A percentile compares a stretch with the other conserved stretches of the same genome.
These are phyloP conservation scores for Adiantum capillusveneris DNA, from an alignment of 75 land plant genomes.

Conservation along the genomic window DNA sequence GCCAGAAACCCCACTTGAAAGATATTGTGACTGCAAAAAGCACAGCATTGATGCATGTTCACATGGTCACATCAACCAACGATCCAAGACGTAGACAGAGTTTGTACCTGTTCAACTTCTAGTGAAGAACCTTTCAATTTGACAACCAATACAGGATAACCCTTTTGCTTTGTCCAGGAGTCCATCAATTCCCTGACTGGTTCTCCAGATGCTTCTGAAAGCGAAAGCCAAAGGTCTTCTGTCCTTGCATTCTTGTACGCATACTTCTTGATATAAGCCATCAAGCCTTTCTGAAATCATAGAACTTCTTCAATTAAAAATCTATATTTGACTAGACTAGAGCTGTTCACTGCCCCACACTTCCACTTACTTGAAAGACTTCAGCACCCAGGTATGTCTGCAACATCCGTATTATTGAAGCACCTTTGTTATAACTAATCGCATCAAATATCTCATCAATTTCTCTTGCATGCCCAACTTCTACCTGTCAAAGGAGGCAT, in stretches of 20 bases:
- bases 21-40: conserved; percentile 57
- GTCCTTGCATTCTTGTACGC: conserved; percentile 88
- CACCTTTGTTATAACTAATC: conserved; percentile 92
- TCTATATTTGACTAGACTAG: not conserved
- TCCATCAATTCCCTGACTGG: conserved; percentile 82
- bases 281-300: conserved; percentile 57
- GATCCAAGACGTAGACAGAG: not conserved
- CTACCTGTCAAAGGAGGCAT: conserved; percentile 42
- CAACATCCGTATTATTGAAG: conserved; percentile 91
- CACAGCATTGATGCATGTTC: not conserved
- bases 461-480: conserved; percentile 72
- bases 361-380: conserved; percentile 61
- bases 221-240: conserved; percentile 84
- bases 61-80: not conserved
- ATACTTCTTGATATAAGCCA: conserved; percentile 74
- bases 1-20: conserved; percentile 66
- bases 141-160: conserved; percentile 84
- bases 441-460: conserved; percentile 98
- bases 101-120: conserved; percentile 71
- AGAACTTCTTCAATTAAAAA: not conserved
- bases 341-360: not conserved
- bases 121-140: conserved; percentile 39
- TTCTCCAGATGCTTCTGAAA: conserved; percentile 75
- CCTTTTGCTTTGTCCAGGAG: conserved; percentile 94
- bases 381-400: conserved; percentile 83